A percentile compares a stretch with the other conserved stretches of the same genome.
Evolutionary conservation across 768 basidiomycete species (phyloP).

Genomic region (Infundibulicybe gibba): DNA sequence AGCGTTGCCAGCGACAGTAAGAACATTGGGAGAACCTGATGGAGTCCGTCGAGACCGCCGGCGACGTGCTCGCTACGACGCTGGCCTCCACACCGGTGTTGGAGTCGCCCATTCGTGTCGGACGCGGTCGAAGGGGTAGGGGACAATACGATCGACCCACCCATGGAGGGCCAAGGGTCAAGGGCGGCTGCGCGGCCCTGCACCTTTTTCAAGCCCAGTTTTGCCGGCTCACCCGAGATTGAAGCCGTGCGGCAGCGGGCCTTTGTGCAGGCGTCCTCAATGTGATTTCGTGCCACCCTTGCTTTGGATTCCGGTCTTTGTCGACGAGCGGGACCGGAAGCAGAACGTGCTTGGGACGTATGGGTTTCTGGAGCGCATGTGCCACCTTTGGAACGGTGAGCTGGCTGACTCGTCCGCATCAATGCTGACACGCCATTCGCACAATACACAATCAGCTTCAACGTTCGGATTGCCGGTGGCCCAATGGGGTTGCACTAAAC

Average conservation of each 20-base stretch:
- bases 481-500: constrained; percentile 19
- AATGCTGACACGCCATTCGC: background rate
- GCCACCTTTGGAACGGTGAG: constrained; percentile 37
- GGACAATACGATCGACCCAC: constrained; percentile 35
- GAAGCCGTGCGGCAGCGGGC: constrained; percentile 19
- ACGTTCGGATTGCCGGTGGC: constrained; percentile 25
- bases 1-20: too few relatives aligned
- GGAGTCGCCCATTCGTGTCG: constrained; percentile 27
- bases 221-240: constrained; percentile 16
- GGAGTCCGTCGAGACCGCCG: constrained; percentile 7
- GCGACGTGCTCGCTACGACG: constrained; percentile 19
- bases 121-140: constrained; percentile 28
- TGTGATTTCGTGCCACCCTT: constrained; percentile 1
- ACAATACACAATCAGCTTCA: constrained; percentile 9
- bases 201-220: too few relatives aligned
- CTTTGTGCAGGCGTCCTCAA: constrained; percentile 10
- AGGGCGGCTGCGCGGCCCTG: constrained; percentile 30
- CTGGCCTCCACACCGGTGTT: constrained; percentile 35
- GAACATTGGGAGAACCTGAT: constrained; percentile 25
- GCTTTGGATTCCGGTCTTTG: constrained; percentile 33
- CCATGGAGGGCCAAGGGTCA: too few relatives aligned
- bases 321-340: constrained; percentile 36
- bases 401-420: background rate
- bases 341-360: constrained; percentile 37
- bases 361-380: constrained; percentile 28